These are phyloP conservation scores for Fusarium veterinarium DNA, from an alignment of 2,329 filamentous ascomycete genomes.

Conservation along the genomic window DNA sequence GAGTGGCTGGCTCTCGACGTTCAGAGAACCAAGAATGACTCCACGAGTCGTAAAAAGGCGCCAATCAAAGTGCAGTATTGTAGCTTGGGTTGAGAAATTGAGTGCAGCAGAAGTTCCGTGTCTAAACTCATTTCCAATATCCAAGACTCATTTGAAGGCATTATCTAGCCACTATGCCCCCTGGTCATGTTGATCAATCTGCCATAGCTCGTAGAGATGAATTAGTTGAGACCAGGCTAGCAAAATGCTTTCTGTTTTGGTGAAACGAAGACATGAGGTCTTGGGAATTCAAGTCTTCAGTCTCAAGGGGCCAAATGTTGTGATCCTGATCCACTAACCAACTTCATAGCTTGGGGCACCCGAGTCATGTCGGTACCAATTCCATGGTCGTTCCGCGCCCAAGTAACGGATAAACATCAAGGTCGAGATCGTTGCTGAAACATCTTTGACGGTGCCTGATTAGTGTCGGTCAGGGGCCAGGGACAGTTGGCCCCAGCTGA, in stretches of 20 bases:
- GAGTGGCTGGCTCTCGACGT: neutral
- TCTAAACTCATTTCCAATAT: neutral
- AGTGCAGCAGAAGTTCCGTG: neutral
- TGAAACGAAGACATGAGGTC: neutral
- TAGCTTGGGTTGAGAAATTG: neutral
- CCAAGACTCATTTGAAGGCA: neutral
- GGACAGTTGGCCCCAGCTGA: constrained; percentile 12
- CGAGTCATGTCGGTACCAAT: constrained; percentile 18
- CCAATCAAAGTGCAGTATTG: neutral
- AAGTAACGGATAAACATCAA: neutral
- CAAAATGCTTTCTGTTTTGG: neutral
- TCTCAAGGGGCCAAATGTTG: neutral
- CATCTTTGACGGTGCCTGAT: neutral
- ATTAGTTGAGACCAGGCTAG: neutral
- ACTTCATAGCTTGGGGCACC: neutral
- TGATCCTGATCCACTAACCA: constrained; percentile 13
- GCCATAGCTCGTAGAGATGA: neutral
- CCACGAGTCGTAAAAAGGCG: neutral
- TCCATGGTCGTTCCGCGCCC: constrained; percentile 16
- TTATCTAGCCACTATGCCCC: neutral
- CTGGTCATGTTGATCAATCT: neutral
- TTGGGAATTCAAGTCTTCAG: neutral
- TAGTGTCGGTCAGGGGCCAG: constrained; percentile 3
- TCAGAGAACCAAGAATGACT: neutral
- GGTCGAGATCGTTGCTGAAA: constrained; percentile 25